Conservation (phyloP, 495 filamentous ascomycete genomes). For the Hypoxylon trugodes region DNA sequence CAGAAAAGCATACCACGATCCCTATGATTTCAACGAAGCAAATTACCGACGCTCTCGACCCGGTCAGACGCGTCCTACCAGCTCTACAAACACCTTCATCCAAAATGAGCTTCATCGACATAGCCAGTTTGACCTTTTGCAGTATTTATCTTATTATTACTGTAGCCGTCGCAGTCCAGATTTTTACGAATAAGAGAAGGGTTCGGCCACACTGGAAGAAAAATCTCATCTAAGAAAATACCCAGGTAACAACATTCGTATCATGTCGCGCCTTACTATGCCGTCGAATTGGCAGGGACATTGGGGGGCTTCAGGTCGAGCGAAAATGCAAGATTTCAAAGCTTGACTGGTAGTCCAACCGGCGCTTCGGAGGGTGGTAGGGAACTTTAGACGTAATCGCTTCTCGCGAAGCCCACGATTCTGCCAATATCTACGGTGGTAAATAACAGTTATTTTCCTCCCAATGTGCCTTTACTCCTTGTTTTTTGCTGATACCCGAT, state of each 20-base stretch:
- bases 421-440: background rate
- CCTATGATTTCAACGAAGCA: too few relatives aligned
- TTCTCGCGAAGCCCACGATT: background rate
- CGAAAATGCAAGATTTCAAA: background rate
- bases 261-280: too few relatives aligned
- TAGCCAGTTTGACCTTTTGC: background rate
- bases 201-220: conserved; percentile 14
- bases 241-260: too few relatives aligned
- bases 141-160: background rate
- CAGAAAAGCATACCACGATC: too few relatives aligned
- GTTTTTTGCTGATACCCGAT: too few relatives aligned
- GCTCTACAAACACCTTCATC: too few relatives aligned
- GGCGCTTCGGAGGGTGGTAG: too few relatives aligned
- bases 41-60: too few relatives aligned
- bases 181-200: background rate
- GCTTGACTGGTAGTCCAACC: too few relatives aligned
- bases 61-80: too few relatives aligned
- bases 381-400: background rate
- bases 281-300: too few relatives aligned
- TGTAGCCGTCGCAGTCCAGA: background rate
- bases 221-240: conserved; percentile 6
- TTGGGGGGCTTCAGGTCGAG: too few relatives aligned
- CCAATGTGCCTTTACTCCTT: background rate
- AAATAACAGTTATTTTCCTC: background rate
- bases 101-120: background rate